These are phyloP conservation scores for Drechslera avenae DNA, from an alignment of 2,329 filamentous ascomycete species.

Conservation along the genomic window DNA sequence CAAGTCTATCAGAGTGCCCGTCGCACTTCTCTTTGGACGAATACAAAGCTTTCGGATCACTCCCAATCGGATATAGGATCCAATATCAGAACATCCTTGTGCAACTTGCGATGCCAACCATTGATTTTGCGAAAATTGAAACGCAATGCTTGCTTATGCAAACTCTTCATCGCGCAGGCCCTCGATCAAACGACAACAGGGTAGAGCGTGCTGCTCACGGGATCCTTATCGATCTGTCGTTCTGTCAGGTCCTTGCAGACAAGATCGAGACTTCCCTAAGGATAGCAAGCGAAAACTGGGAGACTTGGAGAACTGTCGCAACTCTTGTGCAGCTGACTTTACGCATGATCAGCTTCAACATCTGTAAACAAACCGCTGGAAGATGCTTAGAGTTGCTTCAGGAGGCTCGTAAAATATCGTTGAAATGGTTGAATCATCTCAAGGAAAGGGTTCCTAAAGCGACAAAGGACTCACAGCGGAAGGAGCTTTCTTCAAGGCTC, in stretches of 20 bases:
- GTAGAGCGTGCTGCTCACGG: constrained; percentile 46
- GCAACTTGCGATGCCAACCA: constrained; percentile 46
- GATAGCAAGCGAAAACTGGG: constrained; percentile 35
- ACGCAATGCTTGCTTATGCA: constrained; percentile 58
- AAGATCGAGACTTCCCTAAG: constrained; percentile 21
- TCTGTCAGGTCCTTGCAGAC: constrained; percentile 32
- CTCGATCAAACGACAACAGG: constrained; percentile 10
- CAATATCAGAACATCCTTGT: constrained; percentile 8
- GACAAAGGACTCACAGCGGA: constrained; percentile 27
- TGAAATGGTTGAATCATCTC: no score
- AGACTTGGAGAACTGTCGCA: constrained; percentile 45
- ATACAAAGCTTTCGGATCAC: constrained; percentile 57
- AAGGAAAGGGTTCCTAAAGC: no score
- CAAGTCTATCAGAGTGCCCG: constrained; percentile 53
- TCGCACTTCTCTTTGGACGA: constrained; percentile 57
- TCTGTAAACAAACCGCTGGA: background rate
- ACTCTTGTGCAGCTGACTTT: background rate
- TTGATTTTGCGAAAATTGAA: constrained; percentile 53
- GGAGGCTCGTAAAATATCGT: no score
- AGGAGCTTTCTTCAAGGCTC: constrained; percentile 37
- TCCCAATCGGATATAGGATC: constrained; percentile 56
- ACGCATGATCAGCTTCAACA: background rate
- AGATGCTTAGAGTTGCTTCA: no score
- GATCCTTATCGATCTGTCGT: constrained; percentile 42
- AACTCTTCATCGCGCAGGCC: constrained; percentile 56